A percentile compares a stretch with the other conserved stretches of the same genome.
Evolutionary conservation across 2,329 filamentous ascomycete species (phyloP).

Genomic region (Penicillium sp.): DNA sequence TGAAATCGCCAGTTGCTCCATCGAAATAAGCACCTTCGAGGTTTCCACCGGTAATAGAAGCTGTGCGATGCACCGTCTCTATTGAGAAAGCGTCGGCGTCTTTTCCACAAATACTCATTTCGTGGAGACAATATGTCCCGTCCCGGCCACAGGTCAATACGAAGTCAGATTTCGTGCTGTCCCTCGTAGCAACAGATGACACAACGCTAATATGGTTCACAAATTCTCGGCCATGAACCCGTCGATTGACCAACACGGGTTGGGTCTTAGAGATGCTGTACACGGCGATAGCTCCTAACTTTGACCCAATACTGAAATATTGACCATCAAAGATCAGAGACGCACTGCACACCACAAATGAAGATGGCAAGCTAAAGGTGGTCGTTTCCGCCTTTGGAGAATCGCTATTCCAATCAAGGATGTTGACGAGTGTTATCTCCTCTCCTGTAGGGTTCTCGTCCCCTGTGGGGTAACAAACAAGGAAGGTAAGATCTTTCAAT

Average conservation of each 20-base stretch:
- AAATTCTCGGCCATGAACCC: conserved; percentile 57
- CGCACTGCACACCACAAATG: conserved; percentile 55
- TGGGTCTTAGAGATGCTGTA: conserved; percentile 37
- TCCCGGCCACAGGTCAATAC: conserved; percentile 75
- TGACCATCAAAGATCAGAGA: conserved; percentile 32
- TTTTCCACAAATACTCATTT: conserved; percentile 25
- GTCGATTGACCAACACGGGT: conserved; percentile 25
- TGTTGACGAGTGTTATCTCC: conserved; percentile 31
- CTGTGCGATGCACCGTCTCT: conserved; percentile 63
- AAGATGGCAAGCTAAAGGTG: conserved; percentile 38
- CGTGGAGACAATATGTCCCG: conserved; percentile 69
- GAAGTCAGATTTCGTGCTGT: conserved; percentile 24
- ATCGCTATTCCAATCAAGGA: conserved; percentile 15
- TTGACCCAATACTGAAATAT: conserved; percentile 55
- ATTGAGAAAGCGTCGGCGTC: conserved; percentile 37
- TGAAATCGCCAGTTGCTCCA: conserved; percentile 24
- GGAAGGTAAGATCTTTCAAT: conserved; percentile 23
- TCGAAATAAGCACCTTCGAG: conserved; percentile 71
- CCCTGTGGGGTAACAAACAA: conserved; percentile 27
- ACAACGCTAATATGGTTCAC: conserved; percentile 62
- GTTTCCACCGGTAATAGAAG: conserved; percentile 69
- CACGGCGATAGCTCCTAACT: conserved; percentile 54
- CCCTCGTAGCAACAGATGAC: conserved; percentile 12
- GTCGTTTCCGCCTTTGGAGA: conserved; percentile 41
- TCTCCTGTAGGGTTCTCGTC: conserved; percentile 26